Base-by-base conservation (phyloP, 2,329 filamentous ascomycete species). In the Fonsecaea nubica region DNA sequence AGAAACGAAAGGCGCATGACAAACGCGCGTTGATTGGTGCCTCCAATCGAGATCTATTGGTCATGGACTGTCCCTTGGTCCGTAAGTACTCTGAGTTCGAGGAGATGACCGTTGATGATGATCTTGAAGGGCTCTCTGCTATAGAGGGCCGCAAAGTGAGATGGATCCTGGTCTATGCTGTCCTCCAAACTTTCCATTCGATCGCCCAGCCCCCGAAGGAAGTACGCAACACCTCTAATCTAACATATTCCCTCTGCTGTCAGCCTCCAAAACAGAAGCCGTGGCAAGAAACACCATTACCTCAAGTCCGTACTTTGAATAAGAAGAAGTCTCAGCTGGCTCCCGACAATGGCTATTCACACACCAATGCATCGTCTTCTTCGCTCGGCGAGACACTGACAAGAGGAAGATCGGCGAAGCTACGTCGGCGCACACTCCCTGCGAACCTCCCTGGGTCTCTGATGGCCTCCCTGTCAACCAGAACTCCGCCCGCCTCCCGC, bases 91-190 rank as follows among this genome's bases (percentile, higher is more conserved):
- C 86, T 3, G 82, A 81, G 2, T 94, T 93, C 63, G 92, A 95
- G 73, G 85, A 87, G 60, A 83, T 87, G 6, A 82, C 81, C 7
- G 81, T 84, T 1, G 79, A 80, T 21, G 87, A 89, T 65, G 87
- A 86, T 64, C 66, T 76, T 5, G 85, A 87, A 40, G 88, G 86
- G 73, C 75, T 89, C 0, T 84, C 85, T 0, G 78, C 87, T 10
- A 80, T 84, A 8, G 91, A 94, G 69, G 90, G 87, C 1, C 87
- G 92, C 48, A 93, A 92, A 76, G 85, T 93, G 15, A 84, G 91
- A 45, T 95, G 91, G 91, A 86, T 93, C 35, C 75, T 93, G 40
- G 84, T 94, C 6, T 94, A 94, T 73, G 85, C 87, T 18, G 84
- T 87, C 3, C 84, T 92, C 64, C 92, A 95, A 75, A 89, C 88